Base-by-base conservation (phyloP, 495 filamentous ascomycete genomes). In the Evansstolkia leycettana region DNA sequence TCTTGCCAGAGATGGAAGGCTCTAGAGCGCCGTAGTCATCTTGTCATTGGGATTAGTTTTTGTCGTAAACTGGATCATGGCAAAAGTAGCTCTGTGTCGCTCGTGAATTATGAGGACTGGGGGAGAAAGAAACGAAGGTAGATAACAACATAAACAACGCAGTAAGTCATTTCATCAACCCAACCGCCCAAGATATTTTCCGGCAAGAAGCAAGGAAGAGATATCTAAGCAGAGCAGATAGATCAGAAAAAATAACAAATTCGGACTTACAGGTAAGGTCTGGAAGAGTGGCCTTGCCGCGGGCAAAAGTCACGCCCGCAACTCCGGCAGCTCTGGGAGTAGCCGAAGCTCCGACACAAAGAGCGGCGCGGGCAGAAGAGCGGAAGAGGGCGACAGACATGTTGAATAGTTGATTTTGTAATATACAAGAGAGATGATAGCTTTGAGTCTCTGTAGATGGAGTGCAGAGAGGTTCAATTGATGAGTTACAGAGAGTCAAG, bases 1-100 rank as follows among this genome's bases (percentile, higher is more conserved):
- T 98, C 71, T 86, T 79, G 65, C 84, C 88, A 28, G 82, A 88
- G 66, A 98, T 92, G 56, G 82, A 62, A 44, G 90, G 90, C 60
- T 98, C 90, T 51, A 98, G 84, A 16, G 86, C 90, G 42, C 77
- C 77, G 62, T 85, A 90, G 64, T 88, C 84, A 53, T 88, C 82
- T 87, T 1, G 9, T 14, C 24, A 17, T 2, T 17, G n/a, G n/a
- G n/a, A n/a, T 10, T 8, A 33, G 28, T 12, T 12, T 16, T 28
- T 10, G 10, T 30, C 19, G 17, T 32, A 2, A 28, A 7, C 25
- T 34, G 16, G 31, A 15, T 12, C 13, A 6, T 10, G 6, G 13
- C 28, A 31, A 31, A n/a, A 39, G n/a, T 38, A 12, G 29, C 14
- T 19, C 17, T n/a, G n/a, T n/a, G n/a, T n/a, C n/a, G n/a, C n/a